phyloP scores from a whole-genome alignment of 1,284 basidiomycete genomes.

The Mycena sp. region DNA sequence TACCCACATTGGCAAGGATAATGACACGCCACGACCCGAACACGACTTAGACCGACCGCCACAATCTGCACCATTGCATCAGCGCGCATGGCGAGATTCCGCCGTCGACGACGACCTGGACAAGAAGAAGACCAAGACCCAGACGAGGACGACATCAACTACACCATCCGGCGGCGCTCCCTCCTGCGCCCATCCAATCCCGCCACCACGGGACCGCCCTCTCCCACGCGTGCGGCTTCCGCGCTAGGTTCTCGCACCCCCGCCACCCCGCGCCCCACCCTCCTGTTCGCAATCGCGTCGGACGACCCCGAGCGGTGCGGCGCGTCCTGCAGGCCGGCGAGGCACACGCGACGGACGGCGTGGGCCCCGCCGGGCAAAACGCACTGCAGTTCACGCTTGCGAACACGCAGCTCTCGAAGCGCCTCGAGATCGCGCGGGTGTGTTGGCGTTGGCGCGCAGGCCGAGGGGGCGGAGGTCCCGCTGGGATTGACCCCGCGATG shows the following conservation, averaged over 20 bases:
- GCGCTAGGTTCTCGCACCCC: slow-evolving; percentile 25
- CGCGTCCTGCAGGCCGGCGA: slow-evolving; percentile 75
- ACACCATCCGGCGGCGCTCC: slow-evolving; percentile 50
- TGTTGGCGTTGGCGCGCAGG: slow-evolving; percentile 79
- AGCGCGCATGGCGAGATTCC: neutral
- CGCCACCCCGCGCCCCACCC: slow-evolving; percentile 65
- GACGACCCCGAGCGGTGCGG: slow-evolving; percentile 76
- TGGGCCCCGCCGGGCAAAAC: slow-evolving; percentile 70
- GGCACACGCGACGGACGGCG: slow-evolving; percentile 78
- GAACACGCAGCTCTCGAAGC: slow-evolving; percentile 71
- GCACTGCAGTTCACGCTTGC: slow-evolving; percentile 80
- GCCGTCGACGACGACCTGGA: slow-evolving; percentile 47
- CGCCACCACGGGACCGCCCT: slow-evolving; percentile 8
- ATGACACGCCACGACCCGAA: slow-evolving; percentile 23
- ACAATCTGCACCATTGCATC: slow-evolving; percentile 12
- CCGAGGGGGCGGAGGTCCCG: slow-evolving; percentile 62
- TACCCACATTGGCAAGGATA: slow-evolving; percentile 24
- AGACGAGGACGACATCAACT: slow-evolving; percentile 22
- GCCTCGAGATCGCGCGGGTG: slow-evolving; percentile 79
- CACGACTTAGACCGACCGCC: slow-evolving; percentile 20
- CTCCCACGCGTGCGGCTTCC: slow-evolving; percentile 25
- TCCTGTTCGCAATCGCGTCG: slow-evolving; percentile 85
- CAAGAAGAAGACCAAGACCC: slow-evolving; percentile 39
- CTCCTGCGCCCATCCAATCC: slow-evolving; percentile 28
- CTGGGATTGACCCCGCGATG: slow-evolving; percentile 79